Percentiles rank a stretch among this genome's conserved stretches.
phyloP scores from a whole-genome alignment of 2,329 filamentous ascomycete species.

The Septoria petroselini region DNA sequence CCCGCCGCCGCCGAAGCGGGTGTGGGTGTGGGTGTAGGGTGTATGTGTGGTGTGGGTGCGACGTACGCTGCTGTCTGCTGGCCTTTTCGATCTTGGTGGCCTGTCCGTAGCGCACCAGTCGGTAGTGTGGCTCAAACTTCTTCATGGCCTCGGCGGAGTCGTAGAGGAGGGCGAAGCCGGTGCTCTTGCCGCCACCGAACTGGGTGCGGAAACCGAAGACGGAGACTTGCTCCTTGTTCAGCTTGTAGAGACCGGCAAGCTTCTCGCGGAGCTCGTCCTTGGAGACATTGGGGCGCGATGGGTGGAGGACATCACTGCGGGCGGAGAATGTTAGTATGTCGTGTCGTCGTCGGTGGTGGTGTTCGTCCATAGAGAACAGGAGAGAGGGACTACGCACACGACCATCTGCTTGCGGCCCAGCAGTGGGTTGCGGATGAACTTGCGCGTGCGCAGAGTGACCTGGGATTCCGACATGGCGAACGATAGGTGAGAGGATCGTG shows the following conservation, averaged over 20 bases:
- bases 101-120: conserved; percentile 88
- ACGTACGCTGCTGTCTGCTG: conserved; percentile 98
- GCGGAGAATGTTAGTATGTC: conserved; percentile 24
- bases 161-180: conserved; percentile 97
- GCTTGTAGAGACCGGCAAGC: conserved; percentile 95
- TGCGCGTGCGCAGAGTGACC: conserved; percentile 77
- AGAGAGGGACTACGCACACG: conserved; percentile 58
- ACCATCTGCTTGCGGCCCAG: conserved; percentile 99
- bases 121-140: conserved; percentile 99
- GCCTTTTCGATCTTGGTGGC: conserved; percentile 95
- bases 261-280: conserved; percentile 98
- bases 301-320: conserved; percentile 96
- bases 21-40: conserved; percentile 17
- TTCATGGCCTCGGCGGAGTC: conserved; percentile 97
- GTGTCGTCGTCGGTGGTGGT: conserved; percentile 5
- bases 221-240: conserved; percentile 93
- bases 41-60: conserved; percentile 25
- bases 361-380: conserved; percentile 6
- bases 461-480: conserved; percentile 77
- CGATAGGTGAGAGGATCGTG: not conserved
- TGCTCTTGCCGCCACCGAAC: conserved; percentile 99
- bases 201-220: conserved; percentile 98
- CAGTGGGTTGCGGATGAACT: conserved; percentile 99
- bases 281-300: conserved; percentile 95
- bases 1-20: conserved; percentile 7